Percentiles rank a stretch among this genome's conserved stretches.
phyloP scores from a whole-genome alignment of 768 basidiomycete species.

The Butyriboletus loyo region DNA sequence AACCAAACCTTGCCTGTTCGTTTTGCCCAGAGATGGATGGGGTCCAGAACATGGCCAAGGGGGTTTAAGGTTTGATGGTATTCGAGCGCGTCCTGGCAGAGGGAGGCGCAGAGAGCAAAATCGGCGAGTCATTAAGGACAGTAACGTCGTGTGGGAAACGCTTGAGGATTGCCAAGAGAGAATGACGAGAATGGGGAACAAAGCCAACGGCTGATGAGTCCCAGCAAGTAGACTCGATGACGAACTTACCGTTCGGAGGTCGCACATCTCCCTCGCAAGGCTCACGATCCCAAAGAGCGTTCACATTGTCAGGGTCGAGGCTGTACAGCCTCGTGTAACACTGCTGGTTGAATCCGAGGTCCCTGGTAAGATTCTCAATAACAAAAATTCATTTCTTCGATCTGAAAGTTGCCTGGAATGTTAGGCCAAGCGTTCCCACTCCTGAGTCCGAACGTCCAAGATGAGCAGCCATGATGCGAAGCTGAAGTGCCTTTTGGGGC shows the following conservation, averaged over 20 bases:
- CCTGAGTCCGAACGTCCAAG: slow-evolving; percentile 69
- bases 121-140: slow-evolving; percentile 57
- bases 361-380: slow-evolving; percentile 43
- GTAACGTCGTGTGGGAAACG: slow-evolving; percentile 58
- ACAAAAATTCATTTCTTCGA: slow-evolving; percentile 50
- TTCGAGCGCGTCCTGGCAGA: not conserved
- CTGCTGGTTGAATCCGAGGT: not conserved
- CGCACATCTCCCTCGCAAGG: not conserved
- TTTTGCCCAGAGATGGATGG: slow-evolving; percentile 4
- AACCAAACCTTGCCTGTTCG: slow-evolving; percentile 14
- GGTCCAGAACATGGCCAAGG: slow-evolving; percentile 5
- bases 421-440: slow-evolving; percentile 78
- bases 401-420: slow-evolving; percentile 60
- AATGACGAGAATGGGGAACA: not conserved
- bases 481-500: slow-evolving; percentile 12
- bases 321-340: not conserved
- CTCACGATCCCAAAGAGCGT: not conserved
- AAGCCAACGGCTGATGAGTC: not conserved
- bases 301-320: not conserved
- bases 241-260: not conserved
- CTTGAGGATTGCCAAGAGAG: not conserved
- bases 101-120: not conserved
- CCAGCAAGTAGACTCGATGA: not conserved
- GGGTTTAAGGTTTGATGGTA: not conserved
- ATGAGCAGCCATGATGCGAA: slow-evolving; percentile 50